Evolutionary conservation across 768 basidiomycete species (phyloP).

Genomic region (Xerocomus potaroensis): DNA sequence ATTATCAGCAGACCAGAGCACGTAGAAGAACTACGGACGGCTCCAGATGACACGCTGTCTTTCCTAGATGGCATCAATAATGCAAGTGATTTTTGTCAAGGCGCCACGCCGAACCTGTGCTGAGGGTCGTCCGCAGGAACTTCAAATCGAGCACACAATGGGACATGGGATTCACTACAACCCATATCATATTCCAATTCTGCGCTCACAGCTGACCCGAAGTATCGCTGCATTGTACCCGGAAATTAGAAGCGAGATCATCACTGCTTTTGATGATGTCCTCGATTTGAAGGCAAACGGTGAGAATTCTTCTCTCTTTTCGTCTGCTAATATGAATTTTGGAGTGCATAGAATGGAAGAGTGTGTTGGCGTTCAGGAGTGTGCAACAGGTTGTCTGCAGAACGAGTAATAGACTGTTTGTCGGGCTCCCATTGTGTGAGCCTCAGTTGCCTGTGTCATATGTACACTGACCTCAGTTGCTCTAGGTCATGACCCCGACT

Average conservation of each 20-base stretch:
- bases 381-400: slow-evolving; percentile 39
- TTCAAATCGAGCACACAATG: slow-evolving; percentile 38
- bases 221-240: slow-evolving; percentile 37
- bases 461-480: neutral
- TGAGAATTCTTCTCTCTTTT: neutral
- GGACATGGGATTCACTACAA: slow-evolving; percentile 27
- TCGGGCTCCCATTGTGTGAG: slow-evolving; percentile 44
- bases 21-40: slow-evolving; percentile 39
- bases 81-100: slow-evolving; percentile 21
- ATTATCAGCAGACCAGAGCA: slow-evolving; percentile 20
- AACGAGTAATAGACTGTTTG: slow-evolving; percentile 42
- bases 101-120: neutral
- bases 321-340: neutral
- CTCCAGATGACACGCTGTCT: slow-evolving; percentile 37
- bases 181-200: slow-evolving; percentile 28
- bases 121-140: slow-evolving; percentile 20
- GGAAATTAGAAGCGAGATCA: slow-evolving; percentile 41
- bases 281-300: slow-evolving; percentile 23
- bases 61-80: slow-evolving; percentile 28
- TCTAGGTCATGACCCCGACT: slow-evolving; percentile 38
- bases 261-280: slow-evolving; percentile 35
- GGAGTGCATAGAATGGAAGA: slow-evolving; percentile 35
- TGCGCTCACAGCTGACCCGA: slow-evolving; percentile 32
- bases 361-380: slow-evolving; percentile 23
- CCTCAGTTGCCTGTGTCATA: neutral